Base-by-base conservation (phyloP, 352 stramenopile species). In the Phytopythium vexans region DNA sequence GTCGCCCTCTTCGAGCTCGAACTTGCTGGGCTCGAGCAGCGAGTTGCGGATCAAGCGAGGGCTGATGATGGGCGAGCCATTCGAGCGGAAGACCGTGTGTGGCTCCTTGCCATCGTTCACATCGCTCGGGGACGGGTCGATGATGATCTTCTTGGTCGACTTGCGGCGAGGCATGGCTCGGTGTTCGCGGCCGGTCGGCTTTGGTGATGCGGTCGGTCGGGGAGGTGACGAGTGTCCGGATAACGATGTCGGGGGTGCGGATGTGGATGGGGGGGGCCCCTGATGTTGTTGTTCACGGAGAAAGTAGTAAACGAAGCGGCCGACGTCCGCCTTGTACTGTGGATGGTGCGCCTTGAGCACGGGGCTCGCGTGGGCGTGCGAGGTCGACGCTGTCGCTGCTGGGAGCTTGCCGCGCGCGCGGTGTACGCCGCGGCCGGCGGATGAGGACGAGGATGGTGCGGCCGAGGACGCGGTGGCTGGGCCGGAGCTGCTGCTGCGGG, bases 41-140 rank as follows among this genome's bases (percentile, higher is more conserved):
- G 70, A 85, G 54, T 85, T 82, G 46, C 72, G 74, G 60, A 89
- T 88, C 10, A 74, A 77, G 1, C 77, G 59, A n/a, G 80, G 80
- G 43, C 80, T 90, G 47, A 88, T 82, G 39, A 82, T 88, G 12
- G 74, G 71, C 37, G 61, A 79, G 41, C 74, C 74, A 46, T 84
- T 82, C 38, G 69, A 61, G 54, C 76, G 77, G 49, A 87, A 81
- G n/a, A 84, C 65, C 49, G 74, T 60, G 40, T 82, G 70, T 41
- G 65, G 54, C 46, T 80, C 73, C n/a, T 60, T 58, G 35, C 72
- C 64, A 0, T n/a, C 41, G 6, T 36, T 15, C 2, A 64, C 52
- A 35, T 68, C 57, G 15, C 57, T 68, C 1, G 66, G 72, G 0
- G 59, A 70, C 9, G 77, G 62, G 57, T 73, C 70, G 37, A 74